Conservation (phyloP, 2,329 filamentous ascomycete species). For the Penicillium sp. region DNA sequence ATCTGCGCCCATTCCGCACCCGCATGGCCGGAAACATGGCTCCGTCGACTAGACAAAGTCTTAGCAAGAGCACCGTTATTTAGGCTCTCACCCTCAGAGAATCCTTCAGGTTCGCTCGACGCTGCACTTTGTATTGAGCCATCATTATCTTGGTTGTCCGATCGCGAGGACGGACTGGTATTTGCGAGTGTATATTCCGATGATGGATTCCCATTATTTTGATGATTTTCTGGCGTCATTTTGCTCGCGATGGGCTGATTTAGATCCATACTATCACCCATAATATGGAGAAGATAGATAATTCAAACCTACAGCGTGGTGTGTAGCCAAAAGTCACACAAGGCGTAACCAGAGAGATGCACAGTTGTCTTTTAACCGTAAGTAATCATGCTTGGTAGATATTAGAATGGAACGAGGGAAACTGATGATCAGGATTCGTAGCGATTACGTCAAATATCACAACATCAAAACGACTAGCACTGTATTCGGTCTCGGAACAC, state of each 20-base stretch:
- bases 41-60: constrained; percentile 37
- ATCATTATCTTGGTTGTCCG: constrained; percentile 7
- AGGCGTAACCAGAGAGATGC: background rate
- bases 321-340: background rate
- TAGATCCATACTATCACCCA: constrained; percentile 8
- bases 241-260: background rate
- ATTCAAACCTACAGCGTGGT: background rate
- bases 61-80: constrained; percentile 28
- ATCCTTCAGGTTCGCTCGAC: constrained; percentile 11
- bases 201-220: background rate
- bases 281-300: background rate
- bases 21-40: constrained; percentile 30
- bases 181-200: constrained; percentile 1
- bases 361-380: background rate
- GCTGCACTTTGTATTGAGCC: constrained; percentile 21
- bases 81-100: constrained; percentile 3
- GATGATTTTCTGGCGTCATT: background rate
- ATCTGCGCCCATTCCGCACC: constrained; percentile 43
- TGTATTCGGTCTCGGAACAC: constrained; percentile 21
- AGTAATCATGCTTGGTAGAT: background rate
- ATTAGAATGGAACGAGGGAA: background rate
- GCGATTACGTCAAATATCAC: constrained; percentile 30
- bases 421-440: background rate
- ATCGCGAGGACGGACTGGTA: constrained; percentile 11
- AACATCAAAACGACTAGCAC: background rate